Base-by-base conservation (phyloP, 805 yeast species). In the Starmera pachycereana region DNA sequence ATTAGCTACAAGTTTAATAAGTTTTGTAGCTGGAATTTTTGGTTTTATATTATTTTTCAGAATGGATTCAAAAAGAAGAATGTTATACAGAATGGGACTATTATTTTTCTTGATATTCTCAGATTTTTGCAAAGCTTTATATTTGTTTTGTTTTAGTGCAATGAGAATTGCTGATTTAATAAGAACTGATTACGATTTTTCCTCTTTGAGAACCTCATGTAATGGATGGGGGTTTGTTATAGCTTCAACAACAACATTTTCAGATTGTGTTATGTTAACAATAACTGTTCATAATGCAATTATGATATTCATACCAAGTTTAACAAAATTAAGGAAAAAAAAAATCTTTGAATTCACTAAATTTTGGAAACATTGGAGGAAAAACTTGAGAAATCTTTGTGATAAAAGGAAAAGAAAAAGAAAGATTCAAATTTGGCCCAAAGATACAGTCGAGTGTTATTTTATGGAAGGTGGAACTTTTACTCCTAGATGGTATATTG, bases 381-480 rank as follows among this genome's bases (percentile, higher is more conserved):
- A 3, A 27, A 27, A 6, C 4, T 6, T 35, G 3, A 28, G 12
- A 9, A 14, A 27, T 16, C 25, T 35, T 12, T 33, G 6, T 33
- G 11, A 9, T 16, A 22, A 25, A 22, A 16, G 18, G n/a, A 18
- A 22, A 33, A 33, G 19, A 8, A 18, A 9, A 13, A 22, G 11
- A n/a, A 22, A 33, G 10, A n/a, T 33, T 3, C 3, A 14, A 11
- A 8, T 12, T 22, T 10, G n/a, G 19, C 35, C 14, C 13, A 25
- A 28, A 2, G 32, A 36, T 4, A 33, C 44, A 25, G 9, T 37
- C 31, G 3, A 41, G 5, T 22, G 27, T 33, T 22, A 37, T 33
- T 34, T 39, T 12, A 47, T 42, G 18, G 57, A 53, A 42, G 57
- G 57, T 31, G 57, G 57, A 7, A 22, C 51, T 11, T 53, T 41